Base-by-base conservation (phyloP, 495 filamentous ascomycete species). In the Clohesyomyces aquaticus region DNA sequence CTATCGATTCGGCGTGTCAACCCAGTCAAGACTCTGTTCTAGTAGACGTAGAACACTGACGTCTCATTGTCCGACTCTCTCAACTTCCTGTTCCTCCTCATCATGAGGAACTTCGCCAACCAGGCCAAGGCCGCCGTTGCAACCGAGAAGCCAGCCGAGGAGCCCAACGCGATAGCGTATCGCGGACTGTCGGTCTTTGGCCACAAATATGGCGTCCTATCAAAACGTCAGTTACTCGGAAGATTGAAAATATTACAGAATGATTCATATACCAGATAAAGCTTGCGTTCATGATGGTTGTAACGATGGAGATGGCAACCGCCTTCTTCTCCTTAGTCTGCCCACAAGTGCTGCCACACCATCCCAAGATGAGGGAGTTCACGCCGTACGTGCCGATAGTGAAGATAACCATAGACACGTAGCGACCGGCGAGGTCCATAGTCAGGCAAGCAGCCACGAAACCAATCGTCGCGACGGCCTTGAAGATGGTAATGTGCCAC, bases 321-420 rank as follows among this genome's bases (percentile, higher is more conserved):
- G 82, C 80, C 18, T 81, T 76, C 65, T 76, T 76, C 67, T 76
- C 75, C 23, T 68, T 74, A 0, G 82, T 74, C 38, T 83, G 77
- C 1, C 80, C 79, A 28, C 83, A 78, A n/a, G 80, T 82, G 55
- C 78, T 77, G 12, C 78, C 78, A 0, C 81, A 75, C 83, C 83
- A 86, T 9, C 79, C 76, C 2, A 84, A 65, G 29, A 81, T 77
- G 55, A 84, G 80, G 63, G 78, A 76, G 61, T 80, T 79, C 1
- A 79, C 78, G 0, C 72, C 76, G 43, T 80, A 82, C 16, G 76
- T 76, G 11, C 75, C 73, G 3, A 77, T 78, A 42, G 83, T 72
- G 25, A 81, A 81, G 53, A 86, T 68, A 52, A 84, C 71, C 60
- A 79, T 77, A 35, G 79, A 77, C 45, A 83, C 74, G 68, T 83